Evolutionary conservation across 106 monocot species (phyloP).

Genomic region (Agapanthus africanus): DNA sequence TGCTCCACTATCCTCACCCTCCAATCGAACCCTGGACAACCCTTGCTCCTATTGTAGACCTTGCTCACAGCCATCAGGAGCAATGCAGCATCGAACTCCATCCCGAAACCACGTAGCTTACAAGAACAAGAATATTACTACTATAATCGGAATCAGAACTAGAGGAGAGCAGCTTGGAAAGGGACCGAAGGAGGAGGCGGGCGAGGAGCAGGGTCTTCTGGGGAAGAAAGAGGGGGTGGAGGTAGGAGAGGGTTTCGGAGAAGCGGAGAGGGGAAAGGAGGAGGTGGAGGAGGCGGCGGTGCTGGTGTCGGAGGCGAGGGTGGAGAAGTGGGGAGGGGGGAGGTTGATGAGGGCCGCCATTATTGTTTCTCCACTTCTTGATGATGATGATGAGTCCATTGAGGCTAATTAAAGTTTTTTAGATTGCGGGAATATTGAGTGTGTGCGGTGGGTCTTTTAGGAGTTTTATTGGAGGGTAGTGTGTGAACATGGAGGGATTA

Average conservation of each 20-base stretch:
- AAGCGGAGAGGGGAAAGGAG: slow-evolving; percentile 63
- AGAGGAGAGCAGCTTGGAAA: slow-evolving; percentile 29
- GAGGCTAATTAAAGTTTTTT: no score
- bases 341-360: slow-evolving; percentile 37
- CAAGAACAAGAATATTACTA: not conserved
- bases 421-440: no score
- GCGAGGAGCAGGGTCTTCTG: slow-evolving; percentile 63
- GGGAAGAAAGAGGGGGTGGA: slow-evolving; percentile 59
- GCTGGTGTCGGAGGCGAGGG: slow-evolving; percentile 46
- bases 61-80: slow-evolving; percentile 51
- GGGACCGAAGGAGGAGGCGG: slow-evolving; percentile 63
- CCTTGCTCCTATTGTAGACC: slow-evolving; percentile 13
- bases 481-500: no score
- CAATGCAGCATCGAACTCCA: slow-evolving; percentile 47
- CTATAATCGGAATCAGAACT: not conserved
- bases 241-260: slow-evolving; percentile 37
- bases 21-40: slow-evolving; percentile 24
- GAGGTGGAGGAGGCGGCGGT: no score
- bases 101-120: slow-evolving; percentile 22
- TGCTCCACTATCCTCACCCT: slow-evolving; percentile 15
- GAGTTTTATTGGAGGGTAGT: no score
- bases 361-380: slow-evolving; percentile 21
- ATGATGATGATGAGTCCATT: no score
- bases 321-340: slow-evolving; percentile 17
- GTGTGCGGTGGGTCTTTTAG: no score